Evolutionary conservation across 2,329 filamentous ascomycete genomes (phyloP).

Genomic region (Elsinoe australis): DNA sequence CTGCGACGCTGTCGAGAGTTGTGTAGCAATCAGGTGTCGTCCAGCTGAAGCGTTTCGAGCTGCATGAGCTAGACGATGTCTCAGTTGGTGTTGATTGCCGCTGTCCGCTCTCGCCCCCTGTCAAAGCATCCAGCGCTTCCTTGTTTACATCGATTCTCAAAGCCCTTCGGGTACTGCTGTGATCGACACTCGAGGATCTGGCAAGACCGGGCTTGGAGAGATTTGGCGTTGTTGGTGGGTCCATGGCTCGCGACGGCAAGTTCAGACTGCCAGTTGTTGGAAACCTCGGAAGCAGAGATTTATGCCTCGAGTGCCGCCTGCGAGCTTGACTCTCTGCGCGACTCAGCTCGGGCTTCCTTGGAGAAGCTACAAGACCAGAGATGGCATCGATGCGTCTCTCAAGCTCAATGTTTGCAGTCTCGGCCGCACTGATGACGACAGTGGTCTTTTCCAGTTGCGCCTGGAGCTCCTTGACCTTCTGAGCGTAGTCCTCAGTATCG

Average conservation of each 20-base stretch:
- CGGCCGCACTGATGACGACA: conserved; percentile 28
- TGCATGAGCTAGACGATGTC: conserved; percentile 1
- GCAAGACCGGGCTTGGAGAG: conserved; percentile 7
- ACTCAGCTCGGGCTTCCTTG: conserved; percentile 31
- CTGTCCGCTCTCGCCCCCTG: background rate
- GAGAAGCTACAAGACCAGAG: conserved; percentile 33
- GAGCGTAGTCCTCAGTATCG: conserved; percentile 26
- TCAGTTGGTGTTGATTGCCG: background rate
- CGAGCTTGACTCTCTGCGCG: conserved; percentile 23
- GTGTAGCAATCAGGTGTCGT: conserved; percentile 16
- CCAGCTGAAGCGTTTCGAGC: conserved; percentile 16
- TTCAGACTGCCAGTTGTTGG: conserved; percentile 28
- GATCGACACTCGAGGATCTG: conserved; percentile 14
- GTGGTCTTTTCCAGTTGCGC: conserved; percentile 27
- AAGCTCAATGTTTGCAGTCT: conserved; percentile 32
- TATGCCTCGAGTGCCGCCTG: conserved; percentile 27
- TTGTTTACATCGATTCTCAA: conserved; percentile 7
- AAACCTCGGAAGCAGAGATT: conserved; percentile 31
- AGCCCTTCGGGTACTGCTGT: background rate
- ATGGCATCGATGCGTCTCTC: conserved; percentile 34
- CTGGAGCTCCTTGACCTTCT: conserved; percentile 31
- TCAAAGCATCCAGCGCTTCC: conserved; percentile 14
- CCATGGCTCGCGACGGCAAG: conserved; percentile 1
- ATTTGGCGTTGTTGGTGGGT: conserved; percentile 10
- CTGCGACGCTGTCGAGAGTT: conserved; percentile 7